Evolutionary conservation across 305 asterid genomes (phyloP).

Genomic region (Rubia peregrina): DNA sequence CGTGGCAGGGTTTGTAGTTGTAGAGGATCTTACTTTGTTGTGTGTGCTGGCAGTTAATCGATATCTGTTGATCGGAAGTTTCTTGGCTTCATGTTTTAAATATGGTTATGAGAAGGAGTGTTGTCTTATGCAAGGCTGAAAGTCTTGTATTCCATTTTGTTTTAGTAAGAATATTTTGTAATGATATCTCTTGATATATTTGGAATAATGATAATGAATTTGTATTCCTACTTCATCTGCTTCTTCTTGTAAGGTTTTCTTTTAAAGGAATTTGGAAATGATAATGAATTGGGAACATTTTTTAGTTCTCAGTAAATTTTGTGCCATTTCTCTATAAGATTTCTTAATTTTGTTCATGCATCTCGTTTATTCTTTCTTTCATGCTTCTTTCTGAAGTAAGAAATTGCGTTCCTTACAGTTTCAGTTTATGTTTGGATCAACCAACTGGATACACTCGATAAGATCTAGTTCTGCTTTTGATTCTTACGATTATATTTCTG

Average conservation of each 20-base stretch:
- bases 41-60: neutral
- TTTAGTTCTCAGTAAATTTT: neutral
- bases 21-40: neutral
- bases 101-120: neutral
- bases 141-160: neutral
- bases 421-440: neutral
- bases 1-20: neutral
- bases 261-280: neutral
- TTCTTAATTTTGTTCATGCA: neutral
- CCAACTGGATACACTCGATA: neutral
- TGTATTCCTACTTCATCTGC: too few relatives aligned
- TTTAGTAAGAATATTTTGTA: neutral
- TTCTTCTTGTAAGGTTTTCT: neutral
- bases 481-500: neutral
- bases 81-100: neutral
- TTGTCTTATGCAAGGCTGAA: neutral
- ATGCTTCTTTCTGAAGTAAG: constrained; percentile 6
- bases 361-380: neutral
- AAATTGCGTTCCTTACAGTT: neutral
- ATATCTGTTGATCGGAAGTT: neutral
- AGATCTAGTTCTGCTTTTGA: neutral
- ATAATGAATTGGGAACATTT: neutral
- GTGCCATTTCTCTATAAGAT: neutral
- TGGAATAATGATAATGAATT: neutral
- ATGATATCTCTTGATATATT: too few relatives aligned